phyloP scores from a whole-genome alignment of 495 filamentous ascomycete genomes.

The Penicillium longicatenatum region DNA sequence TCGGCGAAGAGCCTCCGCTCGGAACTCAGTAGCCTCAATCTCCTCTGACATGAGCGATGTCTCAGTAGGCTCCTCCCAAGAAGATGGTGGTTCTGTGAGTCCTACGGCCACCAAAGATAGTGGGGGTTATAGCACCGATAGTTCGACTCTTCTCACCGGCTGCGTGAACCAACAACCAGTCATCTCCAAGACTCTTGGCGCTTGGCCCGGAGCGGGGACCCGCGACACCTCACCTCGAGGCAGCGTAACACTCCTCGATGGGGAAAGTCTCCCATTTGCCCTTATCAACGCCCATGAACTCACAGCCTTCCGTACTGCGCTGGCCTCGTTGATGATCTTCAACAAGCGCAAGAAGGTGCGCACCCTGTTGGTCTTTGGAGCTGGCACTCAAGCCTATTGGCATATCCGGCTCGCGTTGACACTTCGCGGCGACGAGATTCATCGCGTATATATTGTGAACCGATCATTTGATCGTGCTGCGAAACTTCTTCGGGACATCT shows the following conservation, averaged over 20 bases:
- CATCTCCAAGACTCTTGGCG: constrained; percentile 36
- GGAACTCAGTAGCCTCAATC: constrained; percentile 40
- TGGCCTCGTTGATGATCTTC: constrained; percentile 75
- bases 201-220: constrained; percentile 42
- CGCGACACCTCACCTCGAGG: constrained; percentile 70
- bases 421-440: constrained; percentile 69
- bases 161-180: constrained; percentile 41
- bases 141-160: constrained; percentile 33
- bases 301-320: constrained; percentile 91
- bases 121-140: constrained; percentile 31
- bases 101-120: constrained; percentile 26
- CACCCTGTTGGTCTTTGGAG: constrained; percentile 83
- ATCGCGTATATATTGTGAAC: constrained; percentile 78
- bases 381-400: constrained; percentile 91
- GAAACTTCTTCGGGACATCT: constrained; percentile 57
- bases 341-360: constrained; percentile 67
- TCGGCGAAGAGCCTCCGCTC: constrained; percentile 16
- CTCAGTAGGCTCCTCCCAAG: constrained; percentile 39
- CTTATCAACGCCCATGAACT: constrained; percentile 83
- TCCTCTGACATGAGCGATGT: constrained; percentile 44
- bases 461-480: constrained; percentile 65
- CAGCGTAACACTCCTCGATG: constrained; percentile 72
- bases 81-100: constrained; percentile 26
- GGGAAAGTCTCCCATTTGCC: constrained; percentile 68
- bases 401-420: constrained; percentile 82